phyloP scores from a whole-genome alignment of 1,284 basidiomycete species.

The Schizophyllum commune region DNA sequence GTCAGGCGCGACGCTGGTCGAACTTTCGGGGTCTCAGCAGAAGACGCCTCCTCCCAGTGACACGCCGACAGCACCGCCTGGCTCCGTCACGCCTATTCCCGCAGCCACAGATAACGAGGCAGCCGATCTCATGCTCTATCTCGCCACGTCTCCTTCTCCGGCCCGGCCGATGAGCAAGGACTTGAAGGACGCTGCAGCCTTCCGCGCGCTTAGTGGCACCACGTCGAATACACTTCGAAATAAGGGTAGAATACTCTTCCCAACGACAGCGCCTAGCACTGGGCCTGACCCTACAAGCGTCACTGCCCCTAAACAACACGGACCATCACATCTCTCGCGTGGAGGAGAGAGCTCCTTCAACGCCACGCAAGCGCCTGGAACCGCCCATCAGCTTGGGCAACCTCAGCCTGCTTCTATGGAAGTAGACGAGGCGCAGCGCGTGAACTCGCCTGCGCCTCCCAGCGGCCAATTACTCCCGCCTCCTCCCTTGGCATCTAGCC shows the following conservation, averaged over 20 bases:
- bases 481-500: slow-evolving; percentile 16
- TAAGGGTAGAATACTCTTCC: slow-evolving; percentile 64
- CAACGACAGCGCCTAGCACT: slow-evolving; percentile 22
- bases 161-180: slow-evolving; percentile 51
- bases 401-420: slow-evolving; percentile 3
- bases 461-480: slow-evolving; percentile 25
- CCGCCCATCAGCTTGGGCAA: slow-evolving; percentile 27
- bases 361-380: slow-evolving; percentile 33
- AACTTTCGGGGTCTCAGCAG: slow-evolving; percentile 8
- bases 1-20: slow-evolving; percentile 14
- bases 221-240: slow-evolving; percentile 41
- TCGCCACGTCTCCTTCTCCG: slow-evolving; percentile 75
- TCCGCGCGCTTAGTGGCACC: slow-evolving; percentile 41
- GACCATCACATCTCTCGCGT: slow-evolving; percentile 17
- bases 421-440: background rate
- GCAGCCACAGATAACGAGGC: slow-evolving; percentile 65
- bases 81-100: slow-evolving; percentile 25
- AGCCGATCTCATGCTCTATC: slow-evolving; percentile 70
- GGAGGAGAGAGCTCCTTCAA: slow-evolving; percentile 31
- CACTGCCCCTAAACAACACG: slow-evolving; percentile 16
- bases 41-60: slow-evolving; percentile 11
- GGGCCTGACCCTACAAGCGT: background rate
- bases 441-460: slow-evolving; percentile 10
- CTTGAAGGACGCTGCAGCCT: slow-evolving; percentile 44
- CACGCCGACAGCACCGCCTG: background rate